Conservation (phyloP, 2,329 filamentous ascomycete genomes). For the Plectosphaerella plurivora region DNA sequence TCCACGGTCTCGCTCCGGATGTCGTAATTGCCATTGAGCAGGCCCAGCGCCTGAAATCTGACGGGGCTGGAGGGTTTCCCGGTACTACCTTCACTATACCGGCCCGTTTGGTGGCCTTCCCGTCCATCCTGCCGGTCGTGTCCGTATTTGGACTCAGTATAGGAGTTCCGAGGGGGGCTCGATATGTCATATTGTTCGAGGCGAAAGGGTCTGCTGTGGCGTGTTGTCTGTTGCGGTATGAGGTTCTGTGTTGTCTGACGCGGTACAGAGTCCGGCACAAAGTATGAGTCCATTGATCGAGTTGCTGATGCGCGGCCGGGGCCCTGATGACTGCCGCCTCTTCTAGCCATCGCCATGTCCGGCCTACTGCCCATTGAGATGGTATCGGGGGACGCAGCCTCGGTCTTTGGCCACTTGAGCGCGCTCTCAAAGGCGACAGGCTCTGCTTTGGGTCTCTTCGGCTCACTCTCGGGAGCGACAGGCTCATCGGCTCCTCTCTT, state of each 20-base stretch:
- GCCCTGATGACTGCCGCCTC: not conserved
- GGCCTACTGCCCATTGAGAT: too few species aligned
- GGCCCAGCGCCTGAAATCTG: constrained; percentile 22
- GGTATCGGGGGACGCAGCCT: too few species aligned
- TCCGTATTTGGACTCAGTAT: too few species aligned
- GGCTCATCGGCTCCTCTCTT: not conserved
- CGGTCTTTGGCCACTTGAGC: too few species aligned
- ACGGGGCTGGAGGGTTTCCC: not conserved
- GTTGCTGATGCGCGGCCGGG: not conserved
- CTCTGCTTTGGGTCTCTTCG: not conserved
- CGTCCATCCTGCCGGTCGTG: too few species aligned
- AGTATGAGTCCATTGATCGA: not conserved
- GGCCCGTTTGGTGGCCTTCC: too few species aligned
- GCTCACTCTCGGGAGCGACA: not conserved
- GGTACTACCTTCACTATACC: too few species aligned
- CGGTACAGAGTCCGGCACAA: not conserved
- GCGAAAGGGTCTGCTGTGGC: constrained; percentile 16
- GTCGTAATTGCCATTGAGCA: constrained; percentile 41
- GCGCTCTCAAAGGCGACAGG: not conserved
- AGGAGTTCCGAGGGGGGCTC: too few species aligned
- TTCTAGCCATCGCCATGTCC: not conserved
- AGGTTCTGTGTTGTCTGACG: constrained; percentile 11
- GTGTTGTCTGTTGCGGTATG: constrained; percentile 13
- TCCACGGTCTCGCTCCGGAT: constrained; percentile 23
- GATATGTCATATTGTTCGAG: too few species aligned